Base-by-base conservation (phyloP, 1,284 basidiomycete species). In the Marasmius fiardii region DNA sequence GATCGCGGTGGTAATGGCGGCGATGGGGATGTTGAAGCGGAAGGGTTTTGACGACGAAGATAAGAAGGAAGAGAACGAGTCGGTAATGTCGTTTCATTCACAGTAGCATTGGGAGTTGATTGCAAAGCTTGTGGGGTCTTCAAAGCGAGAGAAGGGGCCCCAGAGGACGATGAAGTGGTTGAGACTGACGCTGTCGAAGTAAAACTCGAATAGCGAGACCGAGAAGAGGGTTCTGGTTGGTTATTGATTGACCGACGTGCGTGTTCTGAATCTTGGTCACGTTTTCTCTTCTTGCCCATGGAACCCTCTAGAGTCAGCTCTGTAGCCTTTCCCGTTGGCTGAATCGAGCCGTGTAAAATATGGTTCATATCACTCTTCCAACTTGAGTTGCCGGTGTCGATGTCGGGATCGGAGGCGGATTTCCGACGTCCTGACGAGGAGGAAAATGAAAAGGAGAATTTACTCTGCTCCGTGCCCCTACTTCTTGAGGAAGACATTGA, bases 101-200 rank as follows among this genome's bases (percentile, higher is more conserved):
- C 20, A 8, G 39, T 41, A 20, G 39, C 11, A 16, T 41, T 41
- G 39, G 39, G n/a, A 41, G 11, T 16, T 16, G 39, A 20, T 16
- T 41, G 39, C 2, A 20, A 14, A 10, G 16, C n/a, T 41, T 39
- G 37, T 14, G 11, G 39, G 39, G 7, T 41, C 39, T 20, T 10
- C 1, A 10, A 31, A 4, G 8, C 20, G 14, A 41, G 7, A 26
- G 58, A 60, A 41, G 51, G 28, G 2, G 57, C 26, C 26, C 55
- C 54, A 31, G 63, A 62, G 51, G 53, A 55, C 7, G 55, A 41
- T 14, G 39, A 41, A 41, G 2, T 41, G 43, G 48, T 52, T 1
- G 58, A 58, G 31, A 60, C 54, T 5, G 61, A 62, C 34, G 64
- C 61, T 14, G 61, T 56, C 7, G 63, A 67, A 23, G 61, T 54